Evolutionary conservation across 1,284 basidiomycete species (phyloP).

Genomic region (Volvariella surrecta): DNA sequence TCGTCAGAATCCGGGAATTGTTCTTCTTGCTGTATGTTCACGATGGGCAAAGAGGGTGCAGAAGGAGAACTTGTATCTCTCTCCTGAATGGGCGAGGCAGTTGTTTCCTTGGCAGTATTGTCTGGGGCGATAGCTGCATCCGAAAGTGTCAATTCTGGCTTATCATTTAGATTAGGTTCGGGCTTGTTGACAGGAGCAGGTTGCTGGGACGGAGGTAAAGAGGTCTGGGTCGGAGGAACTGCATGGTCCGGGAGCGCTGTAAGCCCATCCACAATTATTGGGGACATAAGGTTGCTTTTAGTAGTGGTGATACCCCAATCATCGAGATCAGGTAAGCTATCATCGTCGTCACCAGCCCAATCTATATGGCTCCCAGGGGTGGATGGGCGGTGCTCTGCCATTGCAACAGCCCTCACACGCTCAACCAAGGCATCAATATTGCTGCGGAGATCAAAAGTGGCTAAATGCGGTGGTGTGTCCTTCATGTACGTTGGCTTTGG

Average conservation of each 20-base stretch:
- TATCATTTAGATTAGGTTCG: too few relatives aligned
- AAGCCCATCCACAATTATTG: conserved; percentile 57
- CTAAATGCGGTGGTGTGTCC: conserved; percentile 56
- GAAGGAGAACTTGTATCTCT: too few relatives aligned
- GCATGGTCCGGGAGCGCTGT: conserved; percentile 49
- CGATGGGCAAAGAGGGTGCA: too few relatives aligned
- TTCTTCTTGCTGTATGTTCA: too few relatives aligned
- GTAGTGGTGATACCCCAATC: conserved; percentile 66
- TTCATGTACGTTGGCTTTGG: conserved; percentile 29
- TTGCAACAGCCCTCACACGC: conserved; percentile 58
- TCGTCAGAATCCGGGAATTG: too few relatives aligned
- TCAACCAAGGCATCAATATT: conserved; percentile 67
- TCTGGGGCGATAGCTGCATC: too few relatives aligned
- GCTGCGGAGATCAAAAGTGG: conserved; percentile 40
- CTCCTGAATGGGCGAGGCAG: too few relatives aligned
- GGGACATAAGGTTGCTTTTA: conserved; percentile 40
- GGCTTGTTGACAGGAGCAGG: background rate
- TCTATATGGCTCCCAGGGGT: conserved; percentile 74
- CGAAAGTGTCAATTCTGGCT: too few relatives aligned
- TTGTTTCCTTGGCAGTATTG: too few relatives aligned
- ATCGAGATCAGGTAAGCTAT: conserved; percentile 70
- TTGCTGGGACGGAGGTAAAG: conserved; percentile 3
- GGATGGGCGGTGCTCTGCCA: conserved; percentile 54
- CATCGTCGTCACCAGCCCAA: conserved; percentile 80
- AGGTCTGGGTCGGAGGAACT: conserved; percentile 3